Conservation (phyloP, 768 basidiomycete genomes). For the Steccherinum ochraceum region DNA sequence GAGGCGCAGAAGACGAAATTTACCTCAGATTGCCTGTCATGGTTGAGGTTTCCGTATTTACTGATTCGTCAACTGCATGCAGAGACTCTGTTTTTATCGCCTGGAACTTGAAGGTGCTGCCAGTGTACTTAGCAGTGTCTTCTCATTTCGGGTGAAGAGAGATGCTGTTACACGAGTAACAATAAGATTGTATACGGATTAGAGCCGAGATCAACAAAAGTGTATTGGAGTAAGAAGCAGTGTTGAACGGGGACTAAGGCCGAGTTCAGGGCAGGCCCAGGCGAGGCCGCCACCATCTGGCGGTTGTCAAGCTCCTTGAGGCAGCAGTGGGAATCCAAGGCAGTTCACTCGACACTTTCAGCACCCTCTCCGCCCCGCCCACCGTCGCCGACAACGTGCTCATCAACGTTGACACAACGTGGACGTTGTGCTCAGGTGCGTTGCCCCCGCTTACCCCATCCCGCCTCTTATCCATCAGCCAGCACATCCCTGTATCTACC, state of each 20-base stretch:
- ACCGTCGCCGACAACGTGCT: conserved; percentile 13
- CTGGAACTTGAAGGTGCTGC: too few relatives aligned
- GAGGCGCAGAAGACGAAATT: too few relatives aligned
- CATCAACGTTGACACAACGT: conserved; percentile 7
- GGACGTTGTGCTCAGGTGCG: conserved; percentile 10
- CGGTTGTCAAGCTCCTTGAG: conserved; percentile 20
- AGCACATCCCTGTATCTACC: background rate
- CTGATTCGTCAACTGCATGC: too few relatives aligned
- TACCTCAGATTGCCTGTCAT: too few relatives aligned
- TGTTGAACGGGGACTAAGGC: background rate
- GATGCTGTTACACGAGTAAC: too few relatives aligned
- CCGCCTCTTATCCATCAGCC: background rate
- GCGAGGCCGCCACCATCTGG: conserved; percentile 7
- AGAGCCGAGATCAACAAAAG: too few relatives aligned
- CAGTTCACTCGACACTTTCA: conserved; percentile 11
- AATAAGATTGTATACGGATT: too few relatives aligned
- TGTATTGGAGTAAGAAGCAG: background rate
- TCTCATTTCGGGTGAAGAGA: too few relatives aligned
- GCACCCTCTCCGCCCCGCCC: conserved; percentile 10
- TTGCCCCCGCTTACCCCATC: conserved; percentile 1
- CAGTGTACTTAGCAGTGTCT: too few relatives aligned
- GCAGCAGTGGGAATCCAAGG: conserved; percentile 16
- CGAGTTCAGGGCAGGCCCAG: conserved; percentile 12
- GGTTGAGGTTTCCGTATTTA: too few relatives aligned
- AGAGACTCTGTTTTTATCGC: too few relatives aligned